Conservation (phyloP, 2,329 filamentous ascomycete species). For the Calycina herbarum region DNA sequence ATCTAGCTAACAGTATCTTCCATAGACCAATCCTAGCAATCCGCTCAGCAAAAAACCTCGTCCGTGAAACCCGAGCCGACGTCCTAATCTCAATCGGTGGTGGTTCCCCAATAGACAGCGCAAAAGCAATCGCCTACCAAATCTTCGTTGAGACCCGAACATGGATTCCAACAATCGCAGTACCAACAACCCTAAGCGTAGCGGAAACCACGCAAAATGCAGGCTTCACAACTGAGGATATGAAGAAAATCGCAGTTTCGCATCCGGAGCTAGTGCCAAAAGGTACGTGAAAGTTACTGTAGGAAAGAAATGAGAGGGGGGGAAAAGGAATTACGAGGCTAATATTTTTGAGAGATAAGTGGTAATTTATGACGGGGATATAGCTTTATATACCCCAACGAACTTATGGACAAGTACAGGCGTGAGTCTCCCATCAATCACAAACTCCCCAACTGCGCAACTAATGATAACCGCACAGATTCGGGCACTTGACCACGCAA, state of each 20-base stretch:
- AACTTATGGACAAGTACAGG: conserved; percentile 52
- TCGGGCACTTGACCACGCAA: conserved; percentile 54
- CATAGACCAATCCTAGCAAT: conserved; percentile 49
- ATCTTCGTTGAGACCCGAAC: conserved; percentile 42
- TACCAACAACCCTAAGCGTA: conserved; percentile 51
- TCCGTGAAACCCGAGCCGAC: conserved; percentile 49
- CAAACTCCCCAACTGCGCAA: too few species aligned
- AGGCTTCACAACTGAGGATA: conserved; percentile 50
- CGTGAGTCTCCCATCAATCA: conserved; percentile 7
- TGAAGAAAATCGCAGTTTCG: conserved; percentile 50
- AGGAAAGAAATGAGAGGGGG: background rate
- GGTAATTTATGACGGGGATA: conserved; percentile 54
- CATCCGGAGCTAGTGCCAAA: conserved; percentile 45
- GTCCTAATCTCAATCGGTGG: conserved; percentile 57
- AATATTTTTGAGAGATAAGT: conserved; percentile 28
- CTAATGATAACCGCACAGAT: conserved; percentile 31
- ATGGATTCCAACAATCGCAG: conserved; percentile 48
- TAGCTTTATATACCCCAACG: conserved; percentile 51
- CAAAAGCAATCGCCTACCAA: conserved; percentile 48
- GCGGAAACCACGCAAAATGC: conserved; percentile 55
- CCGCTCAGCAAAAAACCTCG: conserved; percentile 50
- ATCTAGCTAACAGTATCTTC: background rate
- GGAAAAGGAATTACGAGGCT: background rate
- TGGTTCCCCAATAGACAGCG: conserved; percentile 54
- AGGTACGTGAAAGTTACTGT: conserved; percentile 8